Conservation (phyloP, 257 asterid genomes). For the Verbascum thapsus region DNA sequence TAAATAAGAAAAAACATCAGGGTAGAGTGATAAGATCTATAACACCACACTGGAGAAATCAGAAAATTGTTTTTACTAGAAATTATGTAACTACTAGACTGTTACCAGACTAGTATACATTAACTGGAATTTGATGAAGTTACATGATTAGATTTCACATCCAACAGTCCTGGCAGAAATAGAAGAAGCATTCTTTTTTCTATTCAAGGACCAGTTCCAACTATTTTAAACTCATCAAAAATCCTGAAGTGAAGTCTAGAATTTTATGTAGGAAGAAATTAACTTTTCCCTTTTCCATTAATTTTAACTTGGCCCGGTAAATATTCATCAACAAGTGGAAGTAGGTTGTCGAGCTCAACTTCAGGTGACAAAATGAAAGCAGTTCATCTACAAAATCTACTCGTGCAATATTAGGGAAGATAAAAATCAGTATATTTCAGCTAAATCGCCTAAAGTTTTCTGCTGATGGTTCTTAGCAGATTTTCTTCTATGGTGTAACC, state of each 20-base stretch:
- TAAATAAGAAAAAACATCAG: background rate
- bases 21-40: background rate
- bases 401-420: no score
- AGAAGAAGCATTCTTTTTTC: background rate
- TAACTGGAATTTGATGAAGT: constrained; percentile 5
- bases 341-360: background rate
- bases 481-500: no score
- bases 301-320: background rate
- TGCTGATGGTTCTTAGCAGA: no score
- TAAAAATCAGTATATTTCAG: no score
- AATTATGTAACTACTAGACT: background rate
- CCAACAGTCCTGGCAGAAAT: constrained; percentile 2
- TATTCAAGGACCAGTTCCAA: constrained; percentile 7
- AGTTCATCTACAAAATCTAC: no score
- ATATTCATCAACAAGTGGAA: background rate
- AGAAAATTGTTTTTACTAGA: no score
- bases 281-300: no score
- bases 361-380: no score
- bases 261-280: background rate
- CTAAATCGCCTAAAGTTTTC: no score
- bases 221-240: background rate
- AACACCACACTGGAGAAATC: background rate
- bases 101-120: background rate
- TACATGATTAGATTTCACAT: background rate
- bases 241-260: background rate